Base-by-base conservation (phyloP, 2,329 filamentous ascomycete species). In the Phyllosticta ampelicida region DNA sequence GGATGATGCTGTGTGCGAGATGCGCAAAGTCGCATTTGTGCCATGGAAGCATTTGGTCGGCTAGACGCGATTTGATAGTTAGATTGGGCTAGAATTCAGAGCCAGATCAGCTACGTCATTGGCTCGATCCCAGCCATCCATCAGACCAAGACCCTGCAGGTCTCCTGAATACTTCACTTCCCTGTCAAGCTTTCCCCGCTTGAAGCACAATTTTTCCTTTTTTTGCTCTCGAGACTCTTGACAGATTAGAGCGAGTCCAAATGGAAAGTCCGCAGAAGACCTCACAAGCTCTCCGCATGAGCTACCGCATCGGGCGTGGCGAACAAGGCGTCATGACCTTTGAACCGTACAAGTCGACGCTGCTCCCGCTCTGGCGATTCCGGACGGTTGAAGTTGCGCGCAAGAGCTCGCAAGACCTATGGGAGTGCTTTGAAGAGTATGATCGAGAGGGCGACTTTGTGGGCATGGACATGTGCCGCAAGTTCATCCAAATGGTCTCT, bases 391-490 rank as follows among this genome's bases (percentile, higher is more conserved):
- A 74, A 0, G 74, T 84, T n/a, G 81, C 82, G 0, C 68, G 68
- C 1, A 68, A 73, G 48, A 82, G 79, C 51, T 78, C 80, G 0
- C 54, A 68, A 0, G 72, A 72, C 0, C 74, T 85, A 0, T 80
- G 75, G 68, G 57, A 62, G 0, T 74, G 76, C 2, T 86, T 85
- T 63, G 65, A 78, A 13, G 69, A 72, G 9, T 85, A 82, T 63
- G 71, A 79, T n/a, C 64, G 66, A 1, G 63, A 73, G 6, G 71
- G 70, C 3, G 82, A 85, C 65, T 83, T 86, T 58, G 79, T 85
- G 0, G 83, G 83, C 10, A 83, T 83, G 73, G 83, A 86, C 59
- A 85, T 85, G 82, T 70, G 76, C 18, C 72, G 82, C 23, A 86
- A 85, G 64, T 86, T 84, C 63, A 74, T 85, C 6, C 81, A 85